Conservation (phyloP, 2,329 filamentous ascomycete species). For the Pyrenophora seminiperda region DNA sequence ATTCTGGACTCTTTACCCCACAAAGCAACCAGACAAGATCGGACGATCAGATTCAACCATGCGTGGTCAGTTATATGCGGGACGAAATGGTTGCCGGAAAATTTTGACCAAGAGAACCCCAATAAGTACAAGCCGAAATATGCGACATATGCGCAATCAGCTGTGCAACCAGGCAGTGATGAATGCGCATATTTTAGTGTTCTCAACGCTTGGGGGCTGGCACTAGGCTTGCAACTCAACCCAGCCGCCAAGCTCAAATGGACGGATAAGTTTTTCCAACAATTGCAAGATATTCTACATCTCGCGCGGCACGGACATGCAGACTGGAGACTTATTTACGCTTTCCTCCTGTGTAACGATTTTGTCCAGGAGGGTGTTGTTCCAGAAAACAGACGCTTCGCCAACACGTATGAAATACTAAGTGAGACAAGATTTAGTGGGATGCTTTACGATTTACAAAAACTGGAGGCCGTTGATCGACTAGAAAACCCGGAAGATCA, state of each 20-base stretch:
- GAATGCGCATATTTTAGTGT: constrained; percentile 25
- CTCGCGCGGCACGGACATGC: constrained; percentile 16
- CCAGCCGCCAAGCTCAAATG: constrained; percentile 6
- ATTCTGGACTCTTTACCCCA: constrained; percentile 17
- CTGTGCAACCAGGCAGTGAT: constrained; percentile 5
- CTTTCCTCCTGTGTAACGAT: constrained; percentile 18
- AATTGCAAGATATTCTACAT: constrained; percentile 11
- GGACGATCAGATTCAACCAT: neutral
- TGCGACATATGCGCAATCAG: constrained; percentile 6
- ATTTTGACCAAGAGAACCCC: neutral
- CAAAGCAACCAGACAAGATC: neutral
- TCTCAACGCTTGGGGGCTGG: constrained; percentile 28
- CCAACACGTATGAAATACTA: neutral
- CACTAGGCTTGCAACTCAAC: constrained; percentile 25
- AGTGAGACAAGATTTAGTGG: neutral
- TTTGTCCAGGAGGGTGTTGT: constrained; percentile 6
- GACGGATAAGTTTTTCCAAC: constrained; percentile 9
- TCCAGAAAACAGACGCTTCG: neutral
- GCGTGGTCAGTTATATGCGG: neutral
- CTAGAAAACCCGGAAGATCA: too few relatives aligned
- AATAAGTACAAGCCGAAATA: neutral
- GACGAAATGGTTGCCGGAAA: neutral
- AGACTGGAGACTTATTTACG: constrained; percentile 23
- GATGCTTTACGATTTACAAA: neutral
- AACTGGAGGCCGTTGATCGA: neutral